Evolutionary conservation across 345 rosid species (phyloP).

Genomic region (Cochlearia excelsa): DNA sequence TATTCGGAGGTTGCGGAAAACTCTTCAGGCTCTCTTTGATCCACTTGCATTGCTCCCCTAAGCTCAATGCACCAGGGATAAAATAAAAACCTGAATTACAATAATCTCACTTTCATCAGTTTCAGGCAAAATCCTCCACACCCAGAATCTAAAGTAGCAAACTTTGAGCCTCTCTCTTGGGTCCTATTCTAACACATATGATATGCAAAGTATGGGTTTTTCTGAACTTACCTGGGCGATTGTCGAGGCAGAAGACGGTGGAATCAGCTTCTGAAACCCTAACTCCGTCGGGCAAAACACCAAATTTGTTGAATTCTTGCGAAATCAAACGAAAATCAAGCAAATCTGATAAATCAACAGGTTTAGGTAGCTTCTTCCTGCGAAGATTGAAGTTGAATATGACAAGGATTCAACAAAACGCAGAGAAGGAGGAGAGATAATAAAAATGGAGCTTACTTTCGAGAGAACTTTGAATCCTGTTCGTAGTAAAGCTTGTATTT

Average conservation of each 20-base stretch:
- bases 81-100: conserved; percentile 68
- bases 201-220: neutral
- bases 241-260: conserved; percentile 58
- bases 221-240: conserved; percentile 55
- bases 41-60: conserved; percentile 85
- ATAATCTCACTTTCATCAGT: conserved; percentile 16
- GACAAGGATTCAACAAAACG: neutral
- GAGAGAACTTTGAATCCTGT: conserved; percentile 51
- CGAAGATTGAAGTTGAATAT: conserved; percentile 8
- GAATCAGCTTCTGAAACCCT: conserved; percentile 33
- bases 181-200: neutral
- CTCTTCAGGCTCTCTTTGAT: conserved; percentile 65
- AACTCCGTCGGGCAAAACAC: conserved; percentile 55
- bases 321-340: conserved; percentile 56
- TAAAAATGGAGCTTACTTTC: conserved; percentile 42
- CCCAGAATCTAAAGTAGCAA: neutral
- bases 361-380: conserved; percentile 77
- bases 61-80: conserved; percentile 62
- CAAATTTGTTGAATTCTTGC: conserved; percentile 42
- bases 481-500: conserved; percentile 80
- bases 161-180: neutral
- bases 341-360: conserved; percentile 70
- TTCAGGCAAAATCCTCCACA: neutral
- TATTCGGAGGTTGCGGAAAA: conserved; percentile 86
- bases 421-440: conserved; percentile 4